phyloP scores from a whole-genome alignment of 441 rosid species.

The Geranium incanum region DNA sequence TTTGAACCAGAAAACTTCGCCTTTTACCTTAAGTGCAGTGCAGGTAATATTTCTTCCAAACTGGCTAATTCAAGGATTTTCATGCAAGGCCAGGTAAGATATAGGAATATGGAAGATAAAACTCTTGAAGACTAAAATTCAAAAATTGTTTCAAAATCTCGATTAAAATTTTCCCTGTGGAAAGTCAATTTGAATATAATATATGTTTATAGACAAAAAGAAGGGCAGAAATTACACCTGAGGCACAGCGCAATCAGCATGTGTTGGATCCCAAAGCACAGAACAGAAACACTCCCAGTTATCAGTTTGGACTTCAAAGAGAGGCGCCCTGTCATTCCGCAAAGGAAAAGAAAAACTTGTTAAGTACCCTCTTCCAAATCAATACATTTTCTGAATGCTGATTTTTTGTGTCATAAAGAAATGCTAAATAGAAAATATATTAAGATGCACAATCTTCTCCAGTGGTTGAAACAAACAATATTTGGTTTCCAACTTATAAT shows the following conservation, averaged over 20 bases:
- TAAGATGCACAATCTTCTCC: background rate
- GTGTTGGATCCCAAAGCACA: slow-evolving; percentile 74
- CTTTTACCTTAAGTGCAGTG: background rate
- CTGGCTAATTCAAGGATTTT: background rate
- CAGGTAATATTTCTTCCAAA: background rate
- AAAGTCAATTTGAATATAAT: background rate
- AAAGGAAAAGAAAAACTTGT: background rate
- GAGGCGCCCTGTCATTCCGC: slow-evolving; percentile 69
- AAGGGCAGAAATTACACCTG: slow-evolving; percentile 45
- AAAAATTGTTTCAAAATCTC: background rate
- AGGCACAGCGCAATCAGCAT: slow-evolving; percentile 80
- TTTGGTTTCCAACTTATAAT: background rate
- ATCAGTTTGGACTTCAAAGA: slow-evolving; percentile 78
- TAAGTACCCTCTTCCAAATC: background rate
- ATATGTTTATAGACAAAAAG: background rate
- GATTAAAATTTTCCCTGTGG: background rate
- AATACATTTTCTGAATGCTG: background rate
- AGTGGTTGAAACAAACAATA: background rate
- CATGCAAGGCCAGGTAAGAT: background rate
- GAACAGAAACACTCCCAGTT: slow-evolving; percentile 88
- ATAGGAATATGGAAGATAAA: background rate
- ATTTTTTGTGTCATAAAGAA: background rate
- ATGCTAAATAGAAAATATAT: background rate
- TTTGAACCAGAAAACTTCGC: background rate
- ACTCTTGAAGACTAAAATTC: background rate